These are phyloP conservation scores for Drosera capensis DNA, from an alignment of 148 eudicot species.

Conservation along the genomic window DNA sequence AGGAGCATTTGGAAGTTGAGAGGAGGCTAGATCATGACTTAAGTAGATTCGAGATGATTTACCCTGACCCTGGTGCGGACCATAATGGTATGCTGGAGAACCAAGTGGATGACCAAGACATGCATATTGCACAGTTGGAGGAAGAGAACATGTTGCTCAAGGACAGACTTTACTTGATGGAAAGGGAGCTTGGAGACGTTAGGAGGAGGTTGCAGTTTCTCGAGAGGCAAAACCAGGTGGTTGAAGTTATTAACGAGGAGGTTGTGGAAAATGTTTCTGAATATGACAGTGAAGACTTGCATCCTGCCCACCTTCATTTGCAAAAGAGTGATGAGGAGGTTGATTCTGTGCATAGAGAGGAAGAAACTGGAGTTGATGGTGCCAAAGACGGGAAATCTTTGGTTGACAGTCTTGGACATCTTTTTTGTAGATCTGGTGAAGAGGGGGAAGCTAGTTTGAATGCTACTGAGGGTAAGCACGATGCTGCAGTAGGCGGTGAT, in stretches of 20 bases:
- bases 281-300: constrained; percentile 53
- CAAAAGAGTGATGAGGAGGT: constrained; percentile 31
- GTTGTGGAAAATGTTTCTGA: constrained; percentile 72
- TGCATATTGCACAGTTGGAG: constrained; percentile 72
- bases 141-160: constrained; percentile 83
- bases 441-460: constrained; percentile 1
- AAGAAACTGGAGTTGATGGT: constrained; percentile 7
- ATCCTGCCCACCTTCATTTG: constrained; percentile 14
- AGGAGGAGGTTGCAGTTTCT: constrained; percentile 61
- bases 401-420: constrained; percentile 6
- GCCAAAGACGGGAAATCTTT: constrained; percentile 7
- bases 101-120: constrained; percentile 94
- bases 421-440: constrained; percentile 8
- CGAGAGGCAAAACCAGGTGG: constrained; percentile 48
- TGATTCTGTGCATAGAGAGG: constrained; percentile 16
- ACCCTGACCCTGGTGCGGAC: constrained; percentile 36
- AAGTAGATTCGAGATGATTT: constrained; percentile 89
- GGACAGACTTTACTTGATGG: constrained; percentile 82
- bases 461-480: constrained; percentile 9
- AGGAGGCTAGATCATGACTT: constrained; percentile 91
- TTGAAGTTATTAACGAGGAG: constrained; percentile 42
- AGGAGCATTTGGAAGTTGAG: constrained; percentile 95
- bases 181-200: constrained; percentile 73
- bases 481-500: constrained; percentile 9
- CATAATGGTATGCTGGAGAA: constrained; percentile 55